Base-by-base conservation (phyloP, 2,329 filamentous ascomycete species). In the Didymella exigua region DNA sequence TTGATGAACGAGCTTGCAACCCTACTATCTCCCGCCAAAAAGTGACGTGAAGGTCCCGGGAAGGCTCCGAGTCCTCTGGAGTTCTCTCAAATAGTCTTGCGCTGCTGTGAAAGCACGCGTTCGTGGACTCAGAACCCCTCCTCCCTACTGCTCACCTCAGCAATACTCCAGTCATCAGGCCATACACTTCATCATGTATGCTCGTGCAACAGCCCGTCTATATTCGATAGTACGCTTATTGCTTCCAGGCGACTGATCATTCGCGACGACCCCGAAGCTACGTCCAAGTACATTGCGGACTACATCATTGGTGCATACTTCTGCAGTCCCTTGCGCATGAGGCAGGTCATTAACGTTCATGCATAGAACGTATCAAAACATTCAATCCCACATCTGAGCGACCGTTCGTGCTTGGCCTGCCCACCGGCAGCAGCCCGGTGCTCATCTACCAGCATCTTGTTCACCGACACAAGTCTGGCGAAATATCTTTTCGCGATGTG, bases 401-500 rank as follows among this genome's bases (percentile, higher is more conserved):
- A 63, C 90, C 90, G 1, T 95, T 96, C 69, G 89, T 95, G 5
- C 85, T 96, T 41, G 91, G 91, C 54, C 81, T 96, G 42, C 91
- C 91, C 9, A 96, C 91, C 1, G 91, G 91, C 49, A 92, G 89
- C 67, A 93, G 88, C 60, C 91, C 91, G 2, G 84, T 92, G 58
- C 82, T 85, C 46, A 86, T 95, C 62, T 96, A 96, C 79, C 86
- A 86, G 73, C 82, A 87, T 63, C 83, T 96, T 23, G 90, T 95
- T 43, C 77, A 84, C 66, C 84, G 83, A 70, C 86, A 87, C 79
- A 89, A 89, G 77, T 82, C 84, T 61, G 87, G 87, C 68, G 77
- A 90, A 71, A 87, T 96, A 68, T 93, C 90, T 1, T 96, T 96
- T 74, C 87, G 88, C 70, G 85, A 96, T 88, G 90, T 96, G 68